phyloP scores from a whole-genome alignment of 1,284 basidiomycete species.

The Tylopilus sp. region DNA sequence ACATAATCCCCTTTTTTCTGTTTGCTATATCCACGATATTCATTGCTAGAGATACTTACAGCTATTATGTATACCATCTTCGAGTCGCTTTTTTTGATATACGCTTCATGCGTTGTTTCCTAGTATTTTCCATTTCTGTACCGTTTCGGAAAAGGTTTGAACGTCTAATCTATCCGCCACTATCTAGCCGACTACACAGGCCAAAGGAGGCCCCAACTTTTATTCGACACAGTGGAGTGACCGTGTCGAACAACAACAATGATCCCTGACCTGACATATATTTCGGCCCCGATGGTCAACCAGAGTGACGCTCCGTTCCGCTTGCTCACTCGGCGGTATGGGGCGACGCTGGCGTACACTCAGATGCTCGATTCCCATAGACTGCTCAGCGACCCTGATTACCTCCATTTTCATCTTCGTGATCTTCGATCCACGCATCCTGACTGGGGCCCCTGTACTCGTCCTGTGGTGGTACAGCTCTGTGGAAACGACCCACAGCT shows the following conservation, averaged over 20 bases:
- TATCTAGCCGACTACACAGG: not conserved
- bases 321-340: conserved; percentile 51
- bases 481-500: conserved; percentile 61
- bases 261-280: conserved; percentile 36
- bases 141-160: conserved; percentile 4
- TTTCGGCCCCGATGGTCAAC: conserved; percentile 66
- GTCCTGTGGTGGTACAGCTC: conserved; percentile 64
- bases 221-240: not conserved
- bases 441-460: conserved; percentile 26
- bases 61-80: conserved; percentile 22
- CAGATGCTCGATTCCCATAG: conserved; percentile 64
- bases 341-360: conserved; percentile 61
- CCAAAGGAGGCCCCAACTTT: not conserved
- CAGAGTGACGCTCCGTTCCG: conserved; percentile 72
- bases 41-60: conserved; percentile 26
- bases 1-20: conserved; percentile 7
- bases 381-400: conserved; percentile 55
- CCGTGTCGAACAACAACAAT: conserved; percentile 5
- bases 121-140: conserved; percentile 16
- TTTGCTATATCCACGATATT: conserved; percentile 21
- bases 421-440: conserved; percentile 40
- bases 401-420: conserved; percentile 54
- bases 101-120: not conserved
- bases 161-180: conserved; percentile 20
- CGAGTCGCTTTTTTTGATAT: conserved; percentile 1